phyloP scores from a whole-genome alignment of 495 filamentous ascomycete species.

The Hyaloscypha finlandica region DNA sequence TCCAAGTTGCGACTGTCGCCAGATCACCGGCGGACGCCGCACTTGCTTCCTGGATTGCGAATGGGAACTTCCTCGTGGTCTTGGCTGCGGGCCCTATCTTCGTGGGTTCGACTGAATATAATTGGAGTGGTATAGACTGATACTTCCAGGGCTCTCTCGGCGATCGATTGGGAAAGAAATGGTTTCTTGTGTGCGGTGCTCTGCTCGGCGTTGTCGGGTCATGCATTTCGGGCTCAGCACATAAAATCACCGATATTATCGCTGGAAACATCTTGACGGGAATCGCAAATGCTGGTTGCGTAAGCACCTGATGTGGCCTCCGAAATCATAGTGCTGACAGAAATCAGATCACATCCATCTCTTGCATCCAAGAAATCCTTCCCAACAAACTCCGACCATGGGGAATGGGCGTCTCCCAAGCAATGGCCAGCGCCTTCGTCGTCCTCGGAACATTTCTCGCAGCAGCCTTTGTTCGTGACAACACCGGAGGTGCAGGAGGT shows the following conservation, averaged over 20 bases:
- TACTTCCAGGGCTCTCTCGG: constrained; percentile 8
- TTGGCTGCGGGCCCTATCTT: constrained; percentile 25
- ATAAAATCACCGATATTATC: constrained; percentile 21
- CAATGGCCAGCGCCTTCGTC: constrained; percentile 22
- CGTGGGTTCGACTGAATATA: background rate
- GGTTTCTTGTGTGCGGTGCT: constrained; percentile 22
- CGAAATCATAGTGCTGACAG: background rate
- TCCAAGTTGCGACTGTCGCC: constrained; percentile 19
- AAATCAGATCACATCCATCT: constrained; percentile 19
- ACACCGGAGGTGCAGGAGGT: constrained; percentile 20
- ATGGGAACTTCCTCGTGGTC: constrained; percentile 24
- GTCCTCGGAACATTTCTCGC: constrained; percentile 24
- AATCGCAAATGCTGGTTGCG: constrained; percentile 23
- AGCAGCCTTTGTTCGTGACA: constrained; percentile 23
- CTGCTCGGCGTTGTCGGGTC: constrained; percentile 19
- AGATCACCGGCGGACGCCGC: constrained; percentile 19
- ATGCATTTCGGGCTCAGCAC: constrained; percentile 15
- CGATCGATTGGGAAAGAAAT: constrained; percentile 28
- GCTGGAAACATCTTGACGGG: constrained; percentile 22
- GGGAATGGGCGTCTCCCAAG: constrained; percentile 21
- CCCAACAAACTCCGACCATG: constrained; percentile 22
- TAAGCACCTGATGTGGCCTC: background rate
- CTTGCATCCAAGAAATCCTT: constrained; percentile 26
- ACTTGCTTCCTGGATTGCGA: constrained; percentile 26
- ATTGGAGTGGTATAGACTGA: background rate